These are phyloP conservation scores for Petunia hybrid DNA, from an alignment of 305 asterid genomes.

Conservation along the genomic window DNA sequence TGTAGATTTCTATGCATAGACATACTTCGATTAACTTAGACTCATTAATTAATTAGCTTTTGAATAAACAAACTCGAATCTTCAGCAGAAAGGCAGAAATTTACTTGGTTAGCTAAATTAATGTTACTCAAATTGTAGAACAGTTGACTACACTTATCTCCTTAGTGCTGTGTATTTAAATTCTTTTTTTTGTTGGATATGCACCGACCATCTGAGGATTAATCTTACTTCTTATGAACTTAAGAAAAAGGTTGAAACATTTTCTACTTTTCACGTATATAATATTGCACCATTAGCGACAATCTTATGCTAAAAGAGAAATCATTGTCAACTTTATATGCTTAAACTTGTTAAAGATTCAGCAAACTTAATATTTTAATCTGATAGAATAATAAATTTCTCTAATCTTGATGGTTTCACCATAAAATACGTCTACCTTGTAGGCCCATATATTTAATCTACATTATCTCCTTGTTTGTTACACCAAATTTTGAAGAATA, in stretches of 20 bases:
- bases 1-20: neutral
- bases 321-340: neutral
- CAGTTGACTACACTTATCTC: no score
- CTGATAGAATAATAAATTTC: neutral
- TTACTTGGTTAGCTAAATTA: no score
- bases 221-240: neutral
- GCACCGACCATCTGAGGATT: neutral
- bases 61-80: no score
- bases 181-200: neutral
- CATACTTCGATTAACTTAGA: neutral
- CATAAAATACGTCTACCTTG: slow-evolving; percentile 8
- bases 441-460: neutral
- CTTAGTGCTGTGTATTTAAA: neutral
- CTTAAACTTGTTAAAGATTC: neutral
- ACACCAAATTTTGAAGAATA: neutral
- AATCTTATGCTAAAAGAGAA: neutral
- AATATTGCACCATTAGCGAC: neutral
- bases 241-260: neutral
- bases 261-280: neutral
- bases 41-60: neutral
- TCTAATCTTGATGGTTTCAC: neutral
- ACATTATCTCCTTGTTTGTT: neutral
- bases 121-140: no score
- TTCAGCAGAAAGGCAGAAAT: no score
- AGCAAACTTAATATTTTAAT: neutral